Evolutionary conservation across 352 stramenopile genomes (phyloP), one percentile per base, ranked within the genome.

Genomic region (Pythium guiyangense): DNA sequence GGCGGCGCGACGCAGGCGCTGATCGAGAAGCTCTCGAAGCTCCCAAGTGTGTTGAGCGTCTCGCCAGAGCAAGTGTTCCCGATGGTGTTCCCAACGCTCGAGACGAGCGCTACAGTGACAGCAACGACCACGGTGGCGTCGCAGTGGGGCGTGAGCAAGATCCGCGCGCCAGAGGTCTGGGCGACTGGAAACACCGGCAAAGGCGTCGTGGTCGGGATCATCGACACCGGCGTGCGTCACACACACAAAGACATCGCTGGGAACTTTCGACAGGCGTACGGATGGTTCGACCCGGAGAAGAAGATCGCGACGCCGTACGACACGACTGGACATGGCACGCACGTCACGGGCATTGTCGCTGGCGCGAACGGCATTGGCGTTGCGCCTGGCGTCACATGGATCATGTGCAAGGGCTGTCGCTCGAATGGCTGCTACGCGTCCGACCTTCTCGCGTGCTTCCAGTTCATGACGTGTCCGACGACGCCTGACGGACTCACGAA

Each of bases 171-270:
- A 0, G 54, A 62, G 1, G 69, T 81, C 3, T 88, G 77, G 77
- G 59, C 59, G 22, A 73, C 60, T 26, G 74, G 74, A 1, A 79
- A 84, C 47, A 83, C 59, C 9, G 80, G 80, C 5, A 59, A 76
- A 29, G 73, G 69, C 22, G 66, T 88, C 11, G 67, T 82, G 6
- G 67, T 90, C 14, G 80, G 77, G 10, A 71, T 70, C 20, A 90
- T 88, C 44, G 80, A 90, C 50, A 83, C 73, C 0, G 77, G 80
- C 14, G 80, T 78, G 27, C 74, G 74, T 18, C 49, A 56, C 17
- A 82, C 69, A 4, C 77, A 90, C 52, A 59, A 73, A 42, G 67
- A 70, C n/a, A 45, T 87, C 27, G 46, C 57, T 5, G 63, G 52
- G 15, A 86, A 72, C 27, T 87, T 66, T 46, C 69, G 71, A 10